Base-by-base conservation (phyloP, 2,329 filamentous ascomycete genomes). In the Chaetomium globosum region DNA sequence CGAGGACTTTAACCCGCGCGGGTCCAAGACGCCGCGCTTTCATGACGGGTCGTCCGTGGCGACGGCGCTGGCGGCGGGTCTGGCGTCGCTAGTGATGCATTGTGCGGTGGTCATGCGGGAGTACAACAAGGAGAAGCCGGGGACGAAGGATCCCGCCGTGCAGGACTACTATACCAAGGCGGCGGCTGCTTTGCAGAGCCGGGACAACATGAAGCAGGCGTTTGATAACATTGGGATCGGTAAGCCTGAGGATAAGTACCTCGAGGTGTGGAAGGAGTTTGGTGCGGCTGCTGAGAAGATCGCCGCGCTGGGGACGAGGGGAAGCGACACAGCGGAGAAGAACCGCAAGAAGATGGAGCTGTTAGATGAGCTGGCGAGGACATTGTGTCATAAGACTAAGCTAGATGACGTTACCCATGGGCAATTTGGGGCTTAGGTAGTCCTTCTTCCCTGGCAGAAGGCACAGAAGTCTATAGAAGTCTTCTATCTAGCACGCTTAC, bases 401-500 rank as follows among this genome's bases (percentile, higher is more conserved):
- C 36, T 46, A 6, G n/a, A 46, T 46, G 43, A 46, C 21, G 43
- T 46, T 5, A 13, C 16, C 13, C 36, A 19, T 19, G 36, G 36
- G 12, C 13, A 39, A 39, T 39, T 36, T 12, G 10, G 36, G 36
- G 36, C 19, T 21, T 46, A 46, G 43, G 46, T 5, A 23, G 10
- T 26, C 21, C 21, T 21, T 49, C 21, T 51, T 19, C 13, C 49
- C 26, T 26, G 49, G 23, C 49, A 26, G 31, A 33, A 57, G 9
- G 30, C 23, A 58, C 39, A 58, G 26, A 26, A 49, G 56, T 58
- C 56, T 58, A 58, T 58, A 49, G 36, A 28, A 58, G 26, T 31
- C 39, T 33, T 56, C 26, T 58, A 58, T 58, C 39, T 58, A 30
- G 56, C 56, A 30, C 56, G 56, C 56, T 49, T 39, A 56, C 12